Conservation (phyloP, 2,329 filamentous ascomycete genomes). For the Talaromyces sp. region DNA sequence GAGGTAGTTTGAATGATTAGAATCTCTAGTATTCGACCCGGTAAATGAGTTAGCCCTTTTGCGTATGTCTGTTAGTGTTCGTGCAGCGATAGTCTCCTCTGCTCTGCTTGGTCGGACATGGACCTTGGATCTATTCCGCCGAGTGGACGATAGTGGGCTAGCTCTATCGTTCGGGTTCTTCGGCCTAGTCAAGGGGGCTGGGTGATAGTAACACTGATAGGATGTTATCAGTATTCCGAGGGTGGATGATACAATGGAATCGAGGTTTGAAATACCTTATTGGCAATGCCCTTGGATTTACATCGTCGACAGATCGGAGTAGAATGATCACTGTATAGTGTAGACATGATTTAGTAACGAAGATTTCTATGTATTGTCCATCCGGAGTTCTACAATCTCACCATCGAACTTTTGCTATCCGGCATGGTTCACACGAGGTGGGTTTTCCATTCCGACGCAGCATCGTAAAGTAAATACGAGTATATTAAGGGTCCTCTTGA, state of each 20-base stretch:
- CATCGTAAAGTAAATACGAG: not conserved
- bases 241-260: not conserved
- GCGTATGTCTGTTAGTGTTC: not conserved
- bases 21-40: not conserved
- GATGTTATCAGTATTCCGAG: not conserved
- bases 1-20: conserved; percentile 3
- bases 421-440: conserved; percentile 39
- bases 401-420: conserved; percentile 36
- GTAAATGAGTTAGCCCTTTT: not conserved
- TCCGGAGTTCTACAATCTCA: not conserved
- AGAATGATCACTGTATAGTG: conserved; percentile 26
- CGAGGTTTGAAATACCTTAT: not conserved
- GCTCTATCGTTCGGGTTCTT: not conserved
- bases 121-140: not conserved
- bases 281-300: conserved; percentile 5
- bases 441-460: conserved; percentile 36
- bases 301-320: conserved; percentile 27
- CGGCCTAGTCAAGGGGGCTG: conserved; percentile 12
- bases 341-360: not conserved
- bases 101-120: not conserved
- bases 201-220: conserved; percentile 15
- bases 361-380: not conserved
- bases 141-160: not conserved
- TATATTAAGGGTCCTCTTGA: not conserved
- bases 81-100: not conserved